These are phyloP conservation scores for Nasturtium officinale DNA, from an alignment of 345 rosid species.

Conservation along the genomic window DNA sequence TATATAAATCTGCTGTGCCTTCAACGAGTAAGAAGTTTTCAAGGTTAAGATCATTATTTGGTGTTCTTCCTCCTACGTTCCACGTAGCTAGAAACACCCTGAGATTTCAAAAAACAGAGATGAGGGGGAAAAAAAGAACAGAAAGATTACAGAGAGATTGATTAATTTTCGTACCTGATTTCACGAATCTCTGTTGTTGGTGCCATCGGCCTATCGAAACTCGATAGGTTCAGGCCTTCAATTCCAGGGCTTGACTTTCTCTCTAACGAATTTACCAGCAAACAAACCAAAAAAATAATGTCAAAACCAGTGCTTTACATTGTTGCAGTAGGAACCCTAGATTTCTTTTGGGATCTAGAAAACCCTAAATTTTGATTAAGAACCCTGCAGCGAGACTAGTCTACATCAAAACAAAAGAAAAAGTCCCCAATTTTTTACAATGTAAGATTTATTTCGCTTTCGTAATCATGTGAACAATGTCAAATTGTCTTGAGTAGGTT, in stretches of 20 bases:
- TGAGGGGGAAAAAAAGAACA: not conserved
- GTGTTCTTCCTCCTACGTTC: conserved; percentile 95
- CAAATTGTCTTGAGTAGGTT: conserved; percentile 50
- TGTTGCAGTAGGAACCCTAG: not conserved
- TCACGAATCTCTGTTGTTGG: conserved; percentile 61
- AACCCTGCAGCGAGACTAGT: conserved; percentile 29
- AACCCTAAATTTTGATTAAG: conserved; percentile 34
- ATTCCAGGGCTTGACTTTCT: conserved; percentile 61
- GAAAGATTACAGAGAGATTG: not conserved
- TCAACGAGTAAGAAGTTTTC: conserved; percentile 87
- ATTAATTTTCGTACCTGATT: conserved; percentile 50
- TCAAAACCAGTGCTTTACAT: conserved; percentile 7
- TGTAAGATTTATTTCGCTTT: conserved; percentile 6
- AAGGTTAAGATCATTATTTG: conserved; percentile 67
- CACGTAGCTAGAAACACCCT: conserved; percentile 87
- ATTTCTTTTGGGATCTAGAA: conserved; percentile 32
- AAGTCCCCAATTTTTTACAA: not conserved
- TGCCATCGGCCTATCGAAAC: conserved; percentile 56
- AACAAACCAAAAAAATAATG: not conserved
- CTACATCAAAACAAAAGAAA: conserved; percentile 14
- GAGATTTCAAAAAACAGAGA: conserved; percentile 27
- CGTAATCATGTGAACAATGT: conserved; percentile 29
- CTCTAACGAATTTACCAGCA: conserved; percentile 49
- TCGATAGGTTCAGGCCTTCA: conserved; percentile 72
- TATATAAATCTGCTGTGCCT: conserved; percentile 80